Base-by-base conservation (phyloP, 129 eudicot species). In the Arctium lappa region DNA sequence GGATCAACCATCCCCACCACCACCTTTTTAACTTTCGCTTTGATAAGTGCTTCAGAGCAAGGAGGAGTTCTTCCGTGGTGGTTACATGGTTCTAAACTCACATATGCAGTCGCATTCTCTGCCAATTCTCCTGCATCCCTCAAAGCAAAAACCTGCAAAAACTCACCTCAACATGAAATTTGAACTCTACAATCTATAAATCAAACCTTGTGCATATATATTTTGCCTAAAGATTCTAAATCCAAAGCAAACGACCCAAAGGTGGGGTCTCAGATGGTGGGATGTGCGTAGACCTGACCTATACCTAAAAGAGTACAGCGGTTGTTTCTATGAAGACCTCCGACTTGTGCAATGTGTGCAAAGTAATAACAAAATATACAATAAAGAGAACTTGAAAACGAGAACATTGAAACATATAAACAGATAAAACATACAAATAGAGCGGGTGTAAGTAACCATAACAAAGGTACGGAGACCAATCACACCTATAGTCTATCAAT, bases 1-100 rank as follows among this genome's bases (percentile, higher is more conserved):
- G 95, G 99, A 82, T 96, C 99, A 44, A 96, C 98, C 99, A 93
- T 96, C 48, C 99, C 99, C 38, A 96, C 90, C 78, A 96, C 99
- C 50, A 93, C 98, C 31, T 82, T 91, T 84, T 88, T 91, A 81
- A 96, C 91, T 89, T 90, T 90, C 40, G 98, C 97, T 85, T 93
- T 93, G 68, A 95, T 86, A 29, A 95, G 81, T 63, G 99, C 99
- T 88, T 95, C 98, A 16, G 93, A 83, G 72, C 99, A 95, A 15
- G 99, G 98, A n/a, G 99, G 99, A 78, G 99, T 95, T 86, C 98
- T 91, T 40, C 99, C 99, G 65, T 87, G 85, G 86, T 95, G 99
- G 74, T 95, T 93, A 84, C 99, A 95, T 34, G 99, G 99, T 84
- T 95, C 99, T 86, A 95, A 93, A 42, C 90, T 95, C 86, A 95